These are phyloP conservation scores for Manihot esculenta DNA, from an alignment of 441 rosid genomes.

Conservation along the genomic window DNA sequence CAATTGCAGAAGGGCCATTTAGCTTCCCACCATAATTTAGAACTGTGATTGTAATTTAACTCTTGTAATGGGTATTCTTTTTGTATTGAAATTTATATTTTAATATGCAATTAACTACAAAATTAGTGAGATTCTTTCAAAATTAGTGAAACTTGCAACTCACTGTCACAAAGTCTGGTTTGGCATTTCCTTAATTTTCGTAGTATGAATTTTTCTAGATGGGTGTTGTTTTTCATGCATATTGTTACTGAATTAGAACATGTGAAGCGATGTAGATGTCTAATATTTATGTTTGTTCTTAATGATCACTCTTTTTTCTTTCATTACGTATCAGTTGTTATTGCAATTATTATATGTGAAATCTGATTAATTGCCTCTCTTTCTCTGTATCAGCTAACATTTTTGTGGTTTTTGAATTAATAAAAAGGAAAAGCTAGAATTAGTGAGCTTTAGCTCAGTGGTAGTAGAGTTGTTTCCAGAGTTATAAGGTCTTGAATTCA, in stretches of 20 bases:
- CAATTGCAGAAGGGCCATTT: background rate
- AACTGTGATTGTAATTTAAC: background rate
- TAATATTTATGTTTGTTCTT: no score
- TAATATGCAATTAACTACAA: background rate
- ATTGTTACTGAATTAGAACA: background rate
- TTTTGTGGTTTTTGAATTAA: background rate
- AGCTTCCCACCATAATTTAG: background rate
- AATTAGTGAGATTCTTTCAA: background rate
- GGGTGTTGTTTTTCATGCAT: background rate
- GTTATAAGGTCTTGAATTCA: no score
- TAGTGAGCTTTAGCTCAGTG: no score
- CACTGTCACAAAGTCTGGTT: background rate
- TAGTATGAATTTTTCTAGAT: background rate
- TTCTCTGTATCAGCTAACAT: background rate
- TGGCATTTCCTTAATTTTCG: background rate
- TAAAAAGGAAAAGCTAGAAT: no score
- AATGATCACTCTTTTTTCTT: background rate
- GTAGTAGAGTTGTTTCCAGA: no score
- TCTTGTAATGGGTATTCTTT: background rate
- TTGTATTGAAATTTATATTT: background rate
- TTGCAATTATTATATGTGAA: background rate
- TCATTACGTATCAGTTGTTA: background rate
- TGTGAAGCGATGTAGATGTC: background rate
- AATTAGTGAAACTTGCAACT: background rate
- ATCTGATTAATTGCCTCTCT: background rate